phyloP scores from a whole-genome alignment of 129 eudicot species.

The Logfia minima region DNA sequence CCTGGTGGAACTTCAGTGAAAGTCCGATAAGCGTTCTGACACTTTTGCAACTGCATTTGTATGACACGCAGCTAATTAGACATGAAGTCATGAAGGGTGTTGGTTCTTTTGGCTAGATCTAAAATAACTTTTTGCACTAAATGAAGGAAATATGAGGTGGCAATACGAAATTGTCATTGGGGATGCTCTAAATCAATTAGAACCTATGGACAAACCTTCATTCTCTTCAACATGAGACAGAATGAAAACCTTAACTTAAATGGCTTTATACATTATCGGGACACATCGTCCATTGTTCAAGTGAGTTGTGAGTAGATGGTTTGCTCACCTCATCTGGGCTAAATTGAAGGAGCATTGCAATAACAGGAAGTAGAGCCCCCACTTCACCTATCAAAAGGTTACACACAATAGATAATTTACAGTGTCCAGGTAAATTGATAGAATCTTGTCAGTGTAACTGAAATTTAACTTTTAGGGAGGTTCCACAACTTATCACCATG shows the following conservation, averaged over 20 bases:
- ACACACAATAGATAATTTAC: slow-evolving; percentile 4
- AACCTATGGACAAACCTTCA: background rate
- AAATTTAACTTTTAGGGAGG: slow-evolving; percentile 8
- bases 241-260: background rate
- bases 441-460: background rate
- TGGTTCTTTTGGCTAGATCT: background rate
- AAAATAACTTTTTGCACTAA: background rate
- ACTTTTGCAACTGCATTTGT: slow-evolving; percentile 71
- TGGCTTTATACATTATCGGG: background rate
- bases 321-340: slow-evolving; percentile 96
- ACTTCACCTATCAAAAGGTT: slow-evolving; percentile 72
- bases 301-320: background rate
- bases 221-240: background rate
- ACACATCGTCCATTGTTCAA: background rate
- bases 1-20: slow-evolving; percentile 62
- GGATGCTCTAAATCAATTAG: slow-evolving; percentile 5
- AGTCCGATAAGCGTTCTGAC: slow-evolving; percentile 81
- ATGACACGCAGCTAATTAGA: slow-evolving; percentile 6
- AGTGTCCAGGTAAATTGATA: background rate
- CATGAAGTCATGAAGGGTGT: background rate
- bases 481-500: background rate
- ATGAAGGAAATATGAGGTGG: background rate
- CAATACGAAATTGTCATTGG: too few relatives aligned
- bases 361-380: slow-evolving; percentile 89
- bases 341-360: slow-evolving; percentile 97